Evolutionary conservation across 345 rosid genomes (phyloP).

Genomic region (Boechera retrofracta): DNA sequence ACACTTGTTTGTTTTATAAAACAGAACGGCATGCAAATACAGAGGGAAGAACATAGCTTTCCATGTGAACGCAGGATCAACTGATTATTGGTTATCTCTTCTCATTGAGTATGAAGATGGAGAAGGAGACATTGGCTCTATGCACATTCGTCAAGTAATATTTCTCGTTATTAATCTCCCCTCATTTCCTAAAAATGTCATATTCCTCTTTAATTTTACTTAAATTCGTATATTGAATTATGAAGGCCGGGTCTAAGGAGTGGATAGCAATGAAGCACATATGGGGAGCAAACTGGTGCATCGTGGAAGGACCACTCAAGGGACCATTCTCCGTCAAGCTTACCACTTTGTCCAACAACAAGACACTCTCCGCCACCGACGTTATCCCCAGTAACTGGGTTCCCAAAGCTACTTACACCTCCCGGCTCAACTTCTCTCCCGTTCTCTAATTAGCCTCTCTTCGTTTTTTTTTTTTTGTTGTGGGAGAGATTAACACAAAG

Average conservation of each 20-base stretch:
- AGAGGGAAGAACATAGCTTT: constrained; percentile 83
- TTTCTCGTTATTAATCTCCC: neutral
- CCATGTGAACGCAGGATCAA: constrained; percentile 91
- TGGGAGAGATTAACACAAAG: constrained; percentile 27
- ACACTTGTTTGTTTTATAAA: neutral
- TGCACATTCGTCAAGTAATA: constrained; percentile 83
- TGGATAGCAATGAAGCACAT: constrained; percentile 94
- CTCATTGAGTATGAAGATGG: constrained; percentile 95
- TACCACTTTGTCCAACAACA: constrained; percentile 69
- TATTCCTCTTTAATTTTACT: neutral
- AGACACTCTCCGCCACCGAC: constrained; percentile 79
- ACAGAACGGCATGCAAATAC: constrained; percentile 88
- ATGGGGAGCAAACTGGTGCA: constrained; percentile 97
- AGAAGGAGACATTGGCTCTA: constrained; percentile 94
- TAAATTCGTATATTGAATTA: neutral
- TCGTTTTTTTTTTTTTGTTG: constrained; percentile 26
- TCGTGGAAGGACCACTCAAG: constrained; percentile 69
- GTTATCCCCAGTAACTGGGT: constrained; percentile 88
- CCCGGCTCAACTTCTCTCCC: constrained; percentile 80
- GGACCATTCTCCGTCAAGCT: constrained; percentile 95
- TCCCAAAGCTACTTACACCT: constrained; percentile 87
- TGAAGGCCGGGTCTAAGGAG: constrained; percentile 68
- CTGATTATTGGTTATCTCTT: constrained; percentile 83
- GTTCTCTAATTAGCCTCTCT: constrained; percentile 40
- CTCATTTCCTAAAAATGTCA: neutral